phyloP scores from a whole-genome alignment of 352 stramenopile genomes.

The Elongisporangium undulatum region DNA sequence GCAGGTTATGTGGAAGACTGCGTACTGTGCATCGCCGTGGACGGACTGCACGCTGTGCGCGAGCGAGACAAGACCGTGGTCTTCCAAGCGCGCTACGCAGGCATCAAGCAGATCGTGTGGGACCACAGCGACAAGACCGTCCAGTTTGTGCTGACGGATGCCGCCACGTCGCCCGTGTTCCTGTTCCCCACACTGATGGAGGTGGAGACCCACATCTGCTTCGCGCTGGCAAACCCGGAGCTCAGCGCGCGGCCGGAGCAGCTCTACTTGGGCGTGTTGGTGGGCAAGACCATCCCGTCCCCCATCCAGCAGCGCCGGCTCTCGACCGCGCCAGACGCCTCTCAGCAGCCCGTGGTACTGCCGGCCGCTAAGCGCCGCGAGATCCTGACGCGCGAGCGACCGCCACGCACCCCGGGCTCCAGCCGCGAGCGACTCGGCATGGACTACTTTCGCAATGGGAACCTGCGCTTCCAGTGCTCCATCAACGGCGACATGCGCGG shows the following conservation, averaged over 20 bases:
- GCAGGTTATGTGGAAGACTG: constrained; percentile 21
- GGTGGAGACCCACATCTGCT: constrained; percentile 40
- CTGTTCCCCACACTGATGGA: constrained; percentile 34
- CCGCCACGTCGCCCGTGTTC: constrained; percentile 24
- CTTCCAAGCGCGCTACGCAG: constrained; percentile 30
- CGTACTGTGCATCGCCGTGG: constrained; percentile 30
- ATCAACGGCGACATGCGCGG: constrained; percentile 51
- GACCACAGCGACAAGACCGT: constrained; percentile 60
- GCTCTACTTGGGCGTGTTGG: constrained; percentile 61
- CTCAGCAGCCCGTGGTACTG: constrained; percentile 16
- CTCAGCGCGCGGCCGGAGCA: constrained; percentile 33
- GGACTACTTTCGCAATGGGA: constrained; percentile 46
- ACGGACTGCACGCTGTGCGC: constrained; percentile 31
- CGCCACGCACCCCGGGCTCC: constrained; percentile 25
- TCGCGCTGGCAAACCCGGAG: constrained; percentile 19
- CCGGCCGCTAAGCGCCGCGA: constrained; percentile 37
- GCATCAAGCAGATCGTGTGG: constrained; percentile 65
- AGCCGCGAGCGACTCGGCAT: constrained; percentile 43
- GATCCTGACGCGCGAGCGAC: constrained; percentile 48
- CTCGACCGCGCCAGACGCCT: constrained; percentile 5
- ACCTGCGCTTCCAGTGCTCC: constrained; percentile 52
- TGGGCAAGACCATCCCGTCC: constrained; percentile 50
- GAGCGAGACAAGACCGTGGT: constrained; percentile 29
- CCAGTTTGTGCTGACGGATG: constrained; percentile 35
- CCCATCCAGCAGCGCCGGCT: constrained; percentile 61